Conservation (phyloP, 495 filamentous ascomycete genomes). For the Corynascus novoguineensis region DNA sequence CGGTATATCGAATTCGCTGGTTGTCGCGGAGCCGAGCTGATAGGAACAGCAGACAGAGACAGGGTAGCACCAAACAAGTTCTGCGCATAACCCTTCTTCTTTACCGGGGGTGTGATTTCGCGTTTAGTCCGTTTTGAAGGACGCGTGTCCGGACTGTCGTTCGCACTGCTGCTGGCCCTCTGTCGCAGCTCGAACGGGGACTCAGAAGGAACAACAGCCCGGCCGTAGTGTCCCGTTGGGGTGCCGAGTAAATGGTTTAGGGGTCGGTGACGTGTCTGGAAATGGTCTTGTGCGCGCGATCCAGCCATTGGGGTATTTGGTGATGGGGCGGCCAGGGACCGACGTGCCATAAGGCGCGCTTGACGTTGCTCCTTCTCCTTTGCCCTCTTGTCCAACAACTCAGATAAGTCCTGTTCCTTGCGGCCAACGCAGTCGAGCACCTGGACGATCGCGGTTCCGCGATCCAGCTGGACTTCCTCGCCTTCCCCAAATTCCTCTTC, state of each 20-base stretch:
- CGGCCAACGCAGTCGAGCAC: conserved; percentile 68
- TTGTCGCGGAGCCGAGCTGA: conserved; percentile 32
- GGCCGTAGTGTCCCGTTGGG: conserved; percentile 47
- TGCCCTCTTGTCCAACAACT: conserved; percentile 61
- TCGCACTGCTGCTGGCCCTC: conserved; percentile 15
- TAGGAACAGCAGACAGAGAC: conserved; percentile 37
- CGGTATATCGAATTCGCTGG: neutral
- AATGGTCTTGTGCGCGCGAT: conserved; percentile 19
- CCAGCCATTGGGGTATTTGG: conserved; percentile 8
- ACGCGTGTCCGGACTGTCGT: conserved; percentile 14
- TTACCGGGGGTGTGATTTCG: conserved; percentile 34
- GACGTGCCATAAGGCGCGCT: conserved; percentile 30
- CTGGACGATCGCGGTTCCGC: conserved; percentile 66
- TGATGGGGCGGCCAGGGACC: conserved; percentile 13
- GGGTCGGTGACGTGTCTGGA: conserved; percentile 38
- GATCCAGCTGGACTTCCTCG: conserved; percentile 76
- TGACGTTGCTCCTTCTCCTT: conserved; percentile 46
- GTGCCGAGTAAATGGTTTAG: conserved; percentile 44
- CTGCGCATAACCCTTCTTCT: conserved; percentile 48
- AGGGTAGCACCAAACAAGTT: conserved; percentile 47
- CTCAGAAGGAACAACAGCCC: conserved; percentile 40
- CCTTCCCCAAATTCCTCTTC: conserved; percentile 61
- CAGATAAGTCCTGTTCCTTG: conserved; percentile 69
- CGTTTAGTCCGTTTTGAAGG: conserved; percentile 36
- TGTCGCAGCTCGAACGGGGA: conserved; percentile 50